Percentiles rank a stretch among this genome's conserved stretches.
Conservation (phyloP, 176 grass and related monocot genomes). For the Tillandsia fasciculata region DNA sequence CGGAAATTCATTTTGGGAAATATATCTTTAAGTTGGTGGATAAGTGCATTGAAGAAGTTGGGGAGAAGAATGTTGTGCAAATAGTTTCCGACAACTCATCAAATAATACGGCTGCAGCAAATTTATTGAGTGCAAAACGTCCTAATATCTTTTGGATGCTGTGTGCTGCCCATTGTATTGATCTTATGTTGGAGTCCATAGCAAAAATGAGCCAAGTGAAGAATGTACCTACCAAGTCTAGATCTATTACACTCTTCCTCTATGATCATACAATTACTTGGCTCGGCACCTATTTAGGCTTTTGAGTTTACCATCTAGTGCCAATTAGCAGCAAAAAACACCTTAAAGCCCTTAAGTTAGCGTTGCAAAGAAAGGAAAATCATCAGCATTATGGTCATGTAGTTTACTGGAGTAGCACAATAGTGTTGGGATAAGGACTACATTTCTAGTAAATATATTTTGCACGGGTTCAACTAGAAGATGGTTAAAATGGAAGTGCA, state of each 20-base stretch:
- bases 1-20: background rate
- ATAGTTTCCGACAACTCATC: slow-evolving; percentile 3
- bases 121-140: background rate
- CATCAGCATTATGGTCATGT: too few species aligned
- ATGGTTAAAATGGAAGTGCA: too few species aligned
- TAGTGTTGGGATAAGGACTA: too few species aligned
- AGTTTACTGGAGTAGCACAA: too few species aligned
- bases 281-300: too few species aligned
- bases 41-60: slow-evolving; percentile 6
- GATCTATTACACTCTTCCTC: background rate
- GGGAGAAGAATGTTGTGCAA: slow-evolving; percentile 16
- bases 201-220: background rate
- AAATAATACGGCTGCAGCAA: background rate
- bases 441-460: too few species aligned
- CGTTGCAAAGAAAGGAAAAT: too few species aligned
- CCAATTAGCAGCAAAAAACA: too few species aligned
- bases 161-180: background rate
- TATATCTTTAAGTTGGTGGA: slow-evolving; percentile 8
- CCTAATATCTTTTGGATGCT: background rate
- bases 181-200: background rate
- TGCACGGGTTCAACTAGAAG: too few species aligned
- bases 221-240: background rate
- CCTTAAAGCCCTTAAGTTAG: too few species aligned
- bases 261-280: background rate
- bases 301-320: too few species aligned